Evolutionary conservation across 768 basidiomycete genomes (phyloP).

Genomic region (Auricularia cornea): DNA sequence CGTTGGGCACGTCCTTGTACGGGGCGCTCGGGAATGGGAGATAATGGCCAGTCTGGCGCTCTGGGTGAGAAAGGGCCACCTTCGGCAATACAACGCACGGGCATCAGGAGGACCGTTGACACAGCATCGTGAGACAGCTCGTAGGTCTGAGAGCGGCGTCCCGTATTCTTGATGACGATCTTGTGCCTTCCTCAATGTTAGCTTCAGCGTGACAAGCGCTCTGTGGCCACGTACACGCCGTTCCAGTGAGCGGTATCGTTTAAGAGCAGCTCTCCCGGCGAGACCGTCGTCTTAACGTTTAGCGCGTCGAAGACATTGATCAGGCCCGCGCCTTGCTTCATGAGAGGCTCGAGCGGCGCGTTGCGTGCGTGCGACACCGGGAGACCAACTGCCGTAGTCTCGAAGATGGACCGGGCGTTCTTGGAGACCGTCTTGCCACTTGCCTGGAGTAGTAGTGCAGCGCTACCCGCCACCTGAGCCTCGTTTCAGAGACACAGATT

Average conservation of each 20-base stretch:
- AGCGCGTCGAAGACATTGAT: slow-evolving; percentile 53
- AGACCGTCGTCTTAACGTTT: slow-evolving; percentile 40
- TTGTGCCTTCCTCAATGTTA: too few relatives aligned
- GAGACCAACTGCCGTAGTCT: slow-evolving; percentile 40
- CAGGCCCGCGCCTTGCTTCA: slow-evolving; percentile 48
- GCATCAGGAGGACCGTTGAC: slow-evolving; percentile 38
- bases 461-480: slow-evolving; percentile 38
- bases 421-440: slow-evolving; percentile 29
- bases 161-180: too few relatives aligned
- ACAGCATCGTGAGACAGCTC: slow-evolving; percentile 49
- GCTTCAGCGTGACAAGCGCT: too few relatives aligned
- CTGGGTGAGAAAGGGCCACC: too few relatives aligned
- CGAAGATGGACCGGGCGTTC: slow-evolving; percentile 33
- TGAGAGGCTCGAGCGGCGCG: slow-evolving; percentile 41
- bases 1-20: slow-evolving; percentile 40
- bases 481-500: slow-evolving; percentile 25
- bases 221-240: not conserved
- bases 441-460: slow-evolving; percentile 35
- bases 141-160: too few relatives aligned
- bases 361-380: slow-evolving; percentile 38
- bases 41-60: slow-evolving; percentile 29
- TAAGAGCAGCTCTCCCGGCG: slow-evolving; percentile 46
- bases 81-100: slow-evolving; percentile 8
- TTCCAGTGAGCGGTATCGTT: slow-evolving; percentile 57
- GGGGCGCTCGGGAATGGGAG: too few relatives aligned